Base-by-base conservation (phyloP, 192 early-diverging fungal genomes). In the Phlyctochytrium planicorne region DNA sequence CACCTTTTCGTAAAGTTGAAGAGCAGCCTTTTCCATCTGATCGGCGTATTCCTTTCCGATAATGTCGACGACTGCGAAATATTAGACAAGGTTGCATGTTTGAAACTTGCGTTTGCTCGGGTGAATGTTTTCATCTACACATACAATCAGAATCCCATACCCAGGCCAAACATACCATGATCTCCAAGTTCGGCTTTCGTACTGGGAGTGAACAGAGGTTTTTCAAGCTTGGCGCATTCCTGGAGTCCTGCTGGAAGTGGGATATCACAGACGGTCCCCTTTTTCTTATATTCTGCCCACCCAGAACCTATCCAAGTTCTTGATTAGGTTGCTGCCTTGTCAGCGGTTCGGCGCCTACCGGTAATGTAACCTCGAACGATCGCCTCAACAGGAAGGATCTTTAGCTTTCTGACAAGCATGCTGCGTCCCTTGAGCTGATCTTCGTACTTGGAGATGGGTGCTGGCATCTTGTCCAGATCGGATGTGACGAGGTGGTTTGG, bases 131-230 rank as follows among this genome's bases (percentile, higher is more conserved):
- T 97, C 94, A 75, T 99, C 94, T 91, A 50, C 12, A 34, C 30
- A 30, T 74, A 29, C n/a, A 62, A 50, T 25, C 60, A 60, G 60
- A 80, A 34, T 36, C 79, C 6, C n/a, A n/a, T 24, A 17, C 75
- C 52, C 14, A 1, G 59, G 27, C 47, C 52, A 30, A 31, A 23
- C 70, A 66, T 72, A 91, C 88, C 93, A 63, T 99, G 97, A 59
- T 94, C 92, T 30, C 97, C 97, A 71, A 95, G 88, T 63, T 99
- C 97, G 34, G 97, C 97, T 84, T 99, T 99, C 52, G 97, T 99
- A 75, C 92, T 94, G 30, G 97, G 97, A 25, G 97, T 99, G 73
- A 95, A 99, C 30, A 99, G 73, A 6, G 94, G 84, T 59, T 83
- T 69, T 2, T 82, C 85, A 40, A 99, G 88, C 68, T 89, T 89